phyloP scores from a whole-genome alignment of 306 rosid genomes.

The Rosa chinensis region DNA sequence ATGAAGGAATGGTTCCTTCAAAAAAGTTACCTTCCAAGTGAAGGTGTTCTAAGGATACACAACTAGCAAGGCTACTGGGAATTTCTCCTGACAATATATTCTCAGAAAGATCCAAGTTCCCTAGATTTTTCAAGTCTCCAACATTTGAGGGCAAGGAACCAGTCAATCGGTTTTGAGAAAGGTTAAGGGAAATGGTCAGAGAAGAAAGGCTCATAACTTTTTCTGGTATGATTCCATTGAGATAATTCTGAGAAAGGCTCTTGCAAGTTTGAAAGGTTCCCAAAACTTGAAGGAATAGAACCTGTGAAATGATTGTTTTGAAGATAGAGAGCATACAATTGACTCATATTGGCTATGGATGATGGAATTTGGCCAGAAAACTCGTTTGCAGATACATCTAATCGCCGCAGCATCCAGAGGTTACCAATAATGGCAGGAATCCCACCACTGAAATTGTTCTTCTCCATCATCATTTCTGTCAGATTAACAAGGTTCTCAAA shows the following conservation, averaged over 20 bases:
- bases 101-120: slow-evolving; percentile 19
- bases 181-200: slow-evolving; percentile 8
- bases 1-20: slow-evolving; percentile 23
- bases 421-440: slow-evolving; percentile 21
- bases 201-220: slow-evolving; percentile 23
- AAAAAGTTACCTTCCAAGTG: slow-evolving; percentile 27
- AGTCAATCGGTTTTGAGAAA: slow-evolving; percentile 22
- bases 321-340: not conserved
- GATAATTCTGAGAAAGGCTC: slow-evolving; percentile 11
- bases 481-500: slow-evolving; percentile 14
- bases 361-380: slow-evolving; percentile 9
- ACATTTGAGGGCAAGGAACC: slow-evolving; percentile 30
- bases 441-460: slow-evolving; percentile 2
- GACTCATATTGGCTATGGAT: not conserved
- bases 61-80: slow-evolving; percentile 2
- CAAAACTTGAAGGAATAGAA: slow-evolving; percentile 23
- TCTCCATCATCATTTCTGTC: not conserved
- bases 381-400: not conserved
- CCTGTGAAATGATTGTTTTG: not conserved
- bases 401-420: not conserved
- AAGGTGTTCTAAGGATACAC: slow-evolving; percentile 12
- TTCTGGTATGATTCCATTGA: slow-evolving; percentile 27
- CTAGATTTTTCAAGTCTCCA: slow-evolving; percentile 22
- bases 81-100: slow-evolving; percentile 30
- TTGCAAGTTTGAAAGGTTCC: slow-evolving; percentile 9